Evolutionary conservation across 1,284 basidiomycete genomes (phyloP).

Genomic region (Caloboletus firmus): DNA sequence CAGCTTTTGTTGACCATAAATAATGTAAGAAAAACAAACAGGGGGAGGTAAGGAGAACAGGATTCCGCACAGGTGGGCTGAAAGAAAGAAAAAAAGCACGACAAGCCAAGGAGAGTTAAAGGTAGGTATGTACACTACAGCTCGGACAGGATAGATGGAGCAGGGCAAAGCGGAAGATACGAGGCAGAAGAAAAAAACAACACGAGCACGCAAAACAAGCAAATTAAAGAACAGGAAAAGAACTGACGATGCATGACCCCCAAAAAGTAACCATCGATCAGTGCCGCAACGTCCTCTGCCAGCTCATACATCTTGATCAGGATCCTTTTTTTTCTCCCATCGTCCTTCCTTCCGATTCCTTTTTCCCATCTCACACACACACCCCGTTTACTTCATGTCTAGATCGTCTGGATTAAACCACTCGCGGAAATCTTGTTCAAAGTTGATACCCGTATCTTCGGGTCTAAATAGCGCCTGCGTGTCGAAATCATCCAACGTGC

Average conservation of each 20-base stretch:
- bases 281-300: not conserved
- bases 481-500: conserved; percentile 46
- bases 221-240: conserved; percentile 1
- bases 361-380: not conserved
- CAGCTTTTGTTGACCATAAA: conserved; percentile 31
- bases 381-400: conserved; percentile 29
- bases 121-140: conserved; percentile 16
- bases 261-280: conserved; percentile 10
- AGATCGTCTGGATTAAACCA: conserved; percentile 62
- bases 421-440: conserved; percentile 66
- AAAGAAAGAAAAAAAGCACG: not conserved
- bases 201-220: not conserved
- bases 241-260: conserved; percentile 14
- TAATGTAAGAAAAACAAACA: conserved; percentile 11
- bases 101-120: not conserved
- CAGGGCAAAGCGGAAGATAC: conserved; percentile 5
- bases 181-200: not conserved
- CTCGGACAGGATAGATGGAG: conserved; percentile 14
- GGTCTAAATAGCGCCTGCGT: conserved; percentile 39
- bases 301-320: conserved; percentile 2
- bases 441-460: conserved; percentile 51
- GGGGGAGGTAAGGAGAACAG: not conserved
- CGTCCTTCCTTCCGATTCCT: not conserved
- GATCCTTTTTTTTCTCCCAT: not conserved
- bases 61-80: conserved; percentile 17